These are phyloP conservation scores for Drechmeria coniospora DNA, from an alignment of 2,329 filamentous ascomycete species.

Conservation along the genomic window DNA sequence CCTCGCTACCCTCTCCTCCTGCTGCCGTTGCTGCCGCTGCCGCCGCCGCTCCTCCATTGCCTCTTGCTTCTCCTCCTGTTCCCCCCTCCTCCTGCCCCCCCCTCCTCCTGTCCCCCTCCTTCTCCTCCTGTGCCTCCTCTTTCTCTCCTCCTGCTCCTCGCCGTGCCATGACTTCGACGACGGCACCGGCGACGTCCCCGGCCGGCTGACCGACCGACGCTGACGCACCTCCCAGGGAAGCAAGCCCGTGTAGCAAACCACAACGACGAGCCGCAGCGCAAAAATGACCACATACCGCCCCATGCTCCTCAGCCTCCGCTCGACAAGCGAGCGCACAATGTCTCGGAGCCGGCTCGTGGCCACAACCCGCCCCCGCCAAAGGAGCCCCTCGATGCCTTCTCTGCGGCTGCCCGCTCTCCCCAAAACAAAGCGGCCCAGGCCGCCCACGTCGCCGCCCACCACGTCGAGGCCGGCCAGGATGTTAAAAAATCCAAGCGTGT, in stretches of 20 bases:
- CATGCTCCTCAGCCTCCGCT: conserved; percentile 37
- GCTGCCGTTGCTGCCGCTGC: too few relatives aligned
- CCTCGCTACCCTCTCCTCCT: too few relatives aligned
- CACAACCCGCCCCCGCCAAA: conserved; percentile 20
- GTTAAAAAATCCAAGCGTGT: conserved; percentile 18
- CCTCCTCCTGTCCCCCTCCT: too few relatives aligned
- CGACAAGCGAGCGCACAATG: conserved; percentile 37
- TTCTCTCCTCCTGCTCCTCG: too few relatives aligned
- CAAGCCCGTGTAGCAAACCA: conserved; percentile 57
- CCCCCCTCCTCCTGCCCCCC: too few relatives aligned
- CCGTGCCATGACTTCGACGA: too few relatives aligned
- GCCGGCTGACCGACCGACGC: neutral
- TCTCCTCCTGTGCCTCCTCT: too few relatives aligned
- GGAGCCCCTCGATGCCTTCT: conserved; percentile 45
- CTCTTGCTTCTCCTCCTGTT: conserved; percentile 1
- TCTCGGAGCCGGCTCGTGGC: conserved; percentile 27
- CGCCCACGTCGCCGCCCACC: conserved; percentile 47
- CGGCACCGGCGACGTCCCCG: too few relatives aligned
- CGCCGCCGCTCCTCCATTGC: too few relatives aligned
- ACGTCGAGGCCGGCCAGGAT: conserved; percentile 26
- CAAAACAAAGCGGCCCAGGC: conserved; percentile 56
- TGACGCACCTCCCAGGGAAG: conserved; percentile 47
- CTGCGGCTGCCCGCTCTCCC: conserved; percentile 40
- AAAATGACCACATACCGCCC: conserved; percentile 33
- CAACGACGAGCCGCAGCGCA: conserved; percentile 34